These are phyloP conservation scores for Syzygium syzygioides DNA, from an alignment of 441 rosid species.

Conservation along the genomic window DNA sequence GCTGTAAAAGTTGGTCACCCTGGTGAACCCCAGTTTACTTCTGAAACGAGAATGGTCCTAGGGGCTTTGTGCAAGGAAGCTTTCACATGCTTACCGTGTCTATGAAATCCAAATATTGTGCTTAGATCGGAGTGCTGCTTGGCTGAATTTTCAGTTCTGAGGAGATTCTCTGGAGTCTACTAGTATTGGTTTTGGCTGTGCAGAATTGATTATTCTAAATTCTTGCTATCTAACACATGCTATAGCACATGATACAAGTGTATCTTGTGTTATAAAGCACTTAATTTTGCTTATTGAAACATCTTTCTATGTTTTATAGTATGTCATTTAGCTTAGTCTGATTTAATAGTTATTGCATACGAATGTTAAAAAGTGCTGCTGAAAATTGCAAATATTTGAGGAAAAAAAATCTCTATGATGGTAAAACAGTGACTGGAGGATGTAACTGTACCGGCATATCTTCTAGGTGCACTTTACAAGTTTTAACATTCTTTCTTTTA, in stretches of 20 bases:
- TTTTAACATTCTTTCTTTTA: neutral
- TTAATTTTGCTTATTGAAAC: neutral
- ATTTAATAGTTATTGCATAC: neutral
- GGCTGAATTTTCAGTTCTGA: neutral
- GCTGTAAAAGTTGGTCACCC: neutral
- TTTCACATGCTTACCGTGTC: neutral
- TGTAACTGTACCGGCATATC: neutral
- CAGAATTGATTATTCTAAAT: neutral
- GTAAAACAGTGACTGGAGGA: neutral
- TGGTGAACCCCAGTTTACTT: neutral
- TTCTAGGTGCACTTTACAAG: neutral
- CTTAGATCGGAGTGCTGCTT: neutral
- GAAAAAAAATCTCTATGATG: neutral
- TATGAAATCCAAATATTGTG: neutral
- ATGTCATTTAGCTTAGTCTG: neutral
- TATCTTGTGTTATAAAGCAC: neutral
- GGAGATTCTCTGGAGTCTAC: neutral
- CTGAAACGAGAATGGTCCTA: neutral
- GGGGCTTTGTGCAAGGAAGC: neutral
- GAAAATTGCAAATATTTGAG: neutral
- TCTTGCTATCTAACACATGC: neutral
- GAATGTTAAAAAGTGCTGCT: neutral
- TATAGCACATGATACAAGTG: neutral
- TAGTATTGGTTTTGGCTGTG: neutral
- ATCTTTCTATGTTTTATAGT: neutral